phyloP scores from a whole-genome alignment of 257 asterid species.

The Linderniella brevidens region DNA sequence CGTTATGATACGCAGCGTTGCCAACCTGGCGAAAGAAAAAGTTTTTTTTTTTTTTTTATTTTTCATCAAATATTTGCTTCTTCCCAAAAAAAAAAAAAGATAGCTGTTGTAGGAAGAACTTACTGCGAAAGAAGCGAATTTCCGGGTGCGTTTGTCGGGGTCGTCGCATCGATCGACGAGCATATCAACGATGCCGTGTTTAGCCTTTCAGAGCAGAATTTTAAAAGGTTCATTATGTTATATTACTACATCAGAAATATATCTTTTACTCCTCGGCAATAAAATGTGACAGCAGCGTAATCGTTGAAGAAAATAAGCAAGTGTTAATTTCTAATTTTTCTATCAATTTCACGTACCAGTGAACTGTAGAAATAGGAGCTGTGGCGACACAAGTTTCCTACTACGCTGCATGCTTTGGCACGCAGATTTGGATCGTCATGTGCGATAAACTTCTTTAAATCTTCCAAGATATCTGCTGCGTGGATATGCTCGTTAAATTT shows the following conservation, averaged over 20 bases:
- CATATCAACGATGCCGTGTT: conserved; percentile 44
- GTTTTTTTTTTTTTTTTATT: neutral
- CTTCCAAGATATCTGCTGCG: conserved; percentile 65
- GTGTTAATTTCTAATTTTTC: neutral
- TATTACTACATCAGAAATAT: no score
- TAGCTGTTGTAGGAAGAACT: conserved; percentile 10
- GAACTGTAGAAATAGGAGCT: conserved; percentile 70
- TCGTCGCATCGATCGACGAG: conserved; percentile 85
- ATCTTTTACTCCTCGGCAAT: no score
- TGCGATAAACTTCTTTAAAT: conserved; percentile 54
- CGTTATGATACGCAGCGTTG: conserved; percentile 95
- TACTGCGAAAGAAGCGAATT: conserved; percentile 97
- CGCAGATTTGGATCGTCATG: conserved; percentile 89
- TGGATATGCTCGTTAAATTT: conserved; percentile 50
- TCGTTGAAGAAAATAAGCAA: conserved; percentile 4
- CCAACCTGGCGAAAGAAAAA: conserved; percentile 45
- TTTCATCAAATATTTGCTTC: neutral
- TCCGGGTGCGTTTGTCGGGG: conserved; percentile 80
- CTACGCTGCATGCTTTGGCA: conserved; percentile 81
- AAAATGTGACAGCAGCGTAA: neutral
- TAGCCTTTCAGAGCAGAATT: conserved; percentile 27
- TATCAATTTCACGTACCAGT: conserved; percentile 31
- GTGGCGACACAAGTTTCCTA: conserved; percentile 98
- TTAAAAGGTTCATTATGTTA: neutral
- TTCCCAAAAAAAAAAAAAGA: neutral